Base-by-base conservation (phyloP, 352 stramenopile genomes). In the Phytophthora cactorum region DNA sequence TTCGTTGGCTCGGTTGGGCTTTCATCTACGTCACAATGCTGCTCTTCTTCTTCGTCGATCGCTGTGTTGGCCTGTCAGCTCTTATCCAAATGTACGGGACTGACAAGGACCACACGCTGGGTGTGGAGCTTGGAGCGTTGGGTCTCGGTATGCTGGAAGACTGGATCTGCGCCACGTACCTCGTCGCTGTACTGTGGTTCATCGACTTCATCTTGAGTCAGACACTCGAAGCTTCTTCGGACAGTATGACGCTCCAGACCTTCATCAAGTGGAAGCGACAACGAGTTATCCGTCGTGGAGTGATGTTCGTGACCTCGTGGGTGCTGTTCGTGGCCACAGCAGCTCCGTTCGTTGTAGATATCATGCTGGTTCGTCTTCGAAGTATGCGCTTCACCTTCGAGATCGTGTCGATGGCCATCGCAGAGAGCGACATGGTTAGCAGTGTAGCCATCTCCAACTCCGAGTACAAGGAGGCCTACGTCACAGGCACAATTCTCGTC, bases 381-480 rank as follows among this genome's bases (percentile, higher is more conserved):
- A 64, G 68, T 38, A 69, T 77, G 56, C 69, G 68, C 49, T 76
- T 76, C 57, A 76, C 68, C 25, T 76, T 72, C 32, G 64, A 76
- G 29, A 60, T 76, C 10, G 38, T 74, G 22, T 36, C 59, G 4
- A 74, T 74, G 64, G 69, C 64, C 14, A 63, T 77, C 12, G 59
- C 28, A n/a, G n/a, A 29, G 59, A 71, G 63, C 39, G 65, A 68
- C 38, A 64, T 66, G 65, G 66, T 65, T 4, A 50, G 59, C 25
- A 72, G 59, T n/a, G 59, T 72, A 5, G 38, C 52, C n/a, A 74
- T 77, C 46, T 62, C 70, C 9, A 56, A 47, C 22, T 31, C 45
- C 0, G 60, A 74, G 22, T 63, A 60, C 38, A 52, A 57, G 15
- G 60, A 65, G 14, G 56, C 60, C 1, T 77, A 72, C 60, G 32